Evolutionary conservation across 2,329 filamentous ascomycete genomes (phyloP).

Genomic region (Pseudovirgaria hyperparasitica): DNA sequence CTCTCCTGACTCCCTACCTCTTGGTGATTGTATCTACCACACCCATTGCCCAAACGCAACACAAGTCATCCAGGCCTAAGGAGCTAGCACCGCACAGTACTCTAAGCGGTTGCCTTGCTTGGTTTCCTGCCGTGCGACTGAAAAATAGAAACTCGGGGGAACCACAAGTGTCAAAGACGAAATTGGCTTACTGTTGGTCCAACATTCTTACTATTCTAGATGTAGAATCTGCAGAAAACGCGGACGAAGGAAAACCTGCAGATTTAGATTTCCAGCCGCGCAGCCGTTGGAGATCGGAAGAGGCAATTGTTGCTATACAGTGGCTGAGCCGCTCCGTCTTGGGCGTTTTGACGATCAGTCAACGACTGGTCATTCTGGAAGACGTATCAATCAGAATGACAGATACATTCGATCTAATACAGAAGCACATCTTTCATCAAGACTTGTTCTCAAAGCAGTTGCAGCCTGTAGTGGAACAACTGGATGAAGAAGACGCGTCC

Average conservation of each 20-base stretch:
- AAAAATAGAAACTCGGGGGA: slow-evolving; percentile 61
- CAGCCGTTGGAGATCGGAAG: slow-evolving; percentile 84
- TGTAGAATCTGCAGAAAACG: slow-evolving; percentile 55
- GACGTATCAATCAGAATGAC: slow-evolving; percentile 77
- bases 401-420: slow-evolving; percentile 82
- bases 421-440: slow-evolving; percentile 83
- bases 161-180: slow-evolving; percentile 61
- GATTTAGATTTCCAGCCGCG: slow-evolving; percentile 68
- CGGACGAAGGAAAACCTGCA: slow-evolving; percentile 65
- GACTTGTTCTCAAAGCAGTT: slow-evolving; percentile 86
- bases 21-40: slow-evolving; percentile 96
- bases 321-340: slow-evolving; percentile 93
- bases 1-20: slow-evolving; percentile 89
- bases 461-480: slow-evolving; percentile 69
- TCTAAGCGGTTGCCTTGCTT: slow-evolving; percentile 86
- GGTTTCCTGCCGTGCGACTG: slow-evolving; percentile 92
- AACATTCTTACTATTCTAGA: slow-evolving; percentile 93
- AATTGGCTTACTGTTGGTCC: slow-evolving; percentile 96
- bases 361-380: slow-evolving; percentile 83
- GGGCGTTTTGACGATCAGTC: slow-evolving; percentile 84
- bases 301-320: slow-evolving; percentile 90
- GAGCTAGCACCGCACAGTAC: slow-evolving; percentile 82
- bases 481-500: slow-evolving; percentile 74
- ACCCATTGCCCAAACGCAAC: slow-evolving; percentile 88
- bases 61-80: slow-evolving; percentile 84